These are phyloP conservation scores for Zymoseptoria crescenta DNA, from an alignment of 2,329 filamentous ascomycete species.

Conservation along the genomic window DNA sequence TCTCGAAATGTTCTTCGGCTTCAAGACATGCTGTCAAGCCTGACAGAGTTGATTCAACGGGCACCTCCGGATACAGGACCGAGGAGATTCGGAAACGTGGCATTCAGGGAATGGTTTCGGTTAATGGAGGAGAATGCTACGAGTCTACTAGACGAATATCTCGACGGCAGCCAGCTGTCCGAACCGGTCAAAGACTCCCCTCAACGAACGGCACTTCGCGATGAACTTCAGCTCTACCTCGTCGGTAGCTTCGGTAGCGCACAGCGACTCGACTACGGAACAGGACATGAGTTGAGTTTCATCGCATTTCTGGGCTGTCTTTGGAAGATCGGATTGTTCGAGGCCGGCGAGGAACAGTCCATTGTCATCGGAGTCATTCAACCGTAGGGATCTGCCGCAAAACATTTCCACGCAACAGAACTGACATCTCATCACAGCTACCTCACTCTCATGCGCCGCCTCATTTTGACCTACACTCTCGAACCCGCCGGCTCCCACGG, in stretches of 20 bases:
- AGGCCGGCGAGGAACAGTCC: slow-evolving; percentile 60
- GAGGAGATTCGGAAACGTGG: slow-evolving; percentile 83
- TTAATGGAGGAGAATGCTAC: slow-evolving; percentile 56
- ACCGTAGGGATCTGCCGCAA: slow-evolving; percentile 50
- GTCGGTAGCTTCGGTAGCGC: slow-evolving; percentile 80
- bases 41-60: slow-evolving; percentile 63
- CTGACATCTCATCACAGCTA: slow-evolving; percentile 48
- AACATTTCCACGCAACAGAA: neutral
- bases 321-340: slow-evolving; percentile 83
- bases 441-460: slow-evolving; percentile 65
- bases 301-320: slow-evolving; percentile 81
- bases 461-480: slow-evolving; percentile 85
- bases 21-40: slow-evolving; percentile 53
- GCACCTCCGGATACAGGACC: slow-evolving; percentile 80
- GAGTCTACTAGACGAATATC: slow-evolving; percentile 33
- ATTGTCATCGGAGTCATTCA: slow-evolving; percentile 79
- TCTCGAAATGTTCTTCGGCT: slow-evolving; percentile 51
- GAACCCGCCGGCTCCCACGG: slow-evolving; percentile 80
- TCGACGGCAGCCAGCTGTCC: slow-evolving; percentile 9
- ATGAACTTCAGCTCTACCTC: slow-evolving; percentile 72
- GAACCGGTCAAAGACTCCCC: neutral
- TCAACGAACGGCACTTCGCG: slow-evolving; percentile 4
- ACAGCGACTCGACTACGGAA: slow-evolving; percentile 88
- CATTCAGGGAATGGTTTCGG: slow-evolving; percentile 76
- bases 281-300: slow-evolving; percentile 92